Evolutionary conservation across 192 early-diverging fungal species (phyloP).

Genomic region (Coemansia reversa): DNA sequence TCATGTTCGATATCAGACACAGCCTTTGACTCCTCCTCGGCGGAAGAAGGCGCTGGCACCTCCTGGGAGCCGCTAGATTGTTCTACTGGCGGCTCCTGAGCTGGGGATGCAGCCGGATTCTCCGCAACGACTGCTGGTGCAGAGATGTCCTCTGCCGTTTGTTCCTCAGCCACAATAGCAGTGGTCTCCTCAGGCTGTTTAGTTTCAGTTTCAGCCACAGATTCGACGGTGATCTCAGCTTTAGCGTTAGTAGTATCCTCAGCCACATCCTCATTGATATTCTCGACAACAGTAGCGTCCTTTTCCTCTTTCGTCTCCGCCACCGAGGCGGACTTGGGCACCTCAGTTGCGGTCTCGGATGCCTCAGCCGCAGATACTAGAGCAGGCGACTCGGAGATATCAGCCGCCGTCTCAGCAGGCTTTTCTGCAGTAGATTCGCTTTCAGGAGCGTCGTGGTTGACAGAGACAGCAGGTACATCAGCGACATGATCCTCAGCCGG

Average conservation of each 20-base stretch:
- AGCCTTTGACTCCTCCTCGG: constrained; percentile 3
- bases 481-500: background rate
- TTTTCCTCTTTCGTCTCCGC: too few species aligned
- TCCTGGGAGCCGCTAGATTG: constrained; percentile 4
- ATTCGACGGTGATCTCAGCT: too few species aligned
- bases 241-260: too few species aligned
- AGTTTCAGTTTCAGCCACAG: background rate
- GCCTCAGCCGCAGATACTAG: too few species aligned
- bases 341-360: too few species aligned
- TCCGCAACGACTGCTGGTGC: too few species aligned
- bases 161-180: background rate
- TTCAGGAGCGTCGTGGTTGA: constrained; percentile 7
- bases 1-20: constrained; percentile 3
- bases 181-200: constrained; percentile 6
- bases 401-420: constrained; percentile 4
- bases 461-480: constrained; percentile 1
- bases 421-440: background rate
- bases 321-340: too few species aligned
- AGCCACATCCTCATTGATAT: too few species aligned
- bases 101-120: too few species aligned
- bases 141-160: too few species aligned
- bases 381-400: background rate
- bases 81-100: background rate
- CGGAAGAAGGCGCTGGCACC: constrained; percentile 14
- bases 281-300: too few species aligned